Evolutionary conservation across 257 asterid genomes (phyloP).

Genomic region (Anisodus tanguticus): DNA sequence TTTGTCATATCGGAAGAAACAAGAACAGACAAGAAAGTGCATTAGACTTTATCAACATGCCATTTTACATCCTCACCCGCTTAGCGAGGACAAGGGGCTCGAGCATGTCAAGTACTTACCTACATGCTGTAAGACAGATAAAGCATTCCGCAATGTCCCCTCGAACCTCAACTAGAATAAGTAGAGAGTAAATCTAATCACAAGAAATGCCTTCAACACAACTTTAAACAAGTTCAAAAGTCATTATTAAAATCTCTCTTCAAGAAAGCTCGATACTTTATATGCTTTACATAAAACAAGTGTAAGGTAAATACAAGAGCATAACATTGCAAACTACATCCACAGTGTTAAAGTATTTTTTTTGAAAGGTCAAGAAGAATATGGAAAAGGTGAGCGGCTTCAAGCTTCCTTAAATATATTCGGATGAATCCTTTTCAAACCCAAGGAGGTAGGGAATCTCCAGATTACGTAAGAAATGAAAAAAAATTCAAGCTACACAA

Average conservation of each 20-base stretch:
- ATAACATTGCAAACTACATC: background rate
- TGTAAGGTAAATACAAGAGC: slow-evolving; percentile 24
- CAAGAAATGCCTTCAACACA: background rate
- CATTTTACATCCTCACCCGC: background rate
- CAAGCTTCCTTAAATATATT: background rate
- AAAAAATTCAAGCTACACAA: background rate
- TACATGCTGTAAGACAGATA: background rate
- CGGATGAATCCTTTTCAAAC: background rate
- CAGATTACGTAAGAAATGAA: background rate
- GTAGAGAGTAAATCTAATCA: background rate
- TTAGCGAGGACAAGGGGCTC: slow-evolving; percentile 14
- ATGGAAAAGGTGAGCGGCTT: background rate
- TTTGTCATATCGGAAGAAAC: background rate
- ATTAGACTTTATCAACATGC: background rate
- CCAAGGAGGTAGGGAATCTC: background rate
- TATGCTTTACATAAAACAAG: background rate
- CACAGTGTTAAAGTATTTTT: background rate
- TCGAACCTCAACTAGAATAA: slow-evolving; percentile 13
- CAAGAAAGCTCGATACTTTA: background rate
- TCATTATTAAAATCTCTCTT: background rate
- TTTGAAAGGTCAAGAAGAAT: background rate
- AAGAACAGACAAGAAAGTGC: background rate
- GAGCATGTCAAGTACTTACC: slow-evolving; percentile 18
- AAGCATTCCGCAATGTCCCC: background rate
- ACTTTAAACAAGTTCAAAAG: slow-evolving; percentile 7